Conservation (phyloP, 148 eudicot species). For the Rhododendron simsii region DNA sequence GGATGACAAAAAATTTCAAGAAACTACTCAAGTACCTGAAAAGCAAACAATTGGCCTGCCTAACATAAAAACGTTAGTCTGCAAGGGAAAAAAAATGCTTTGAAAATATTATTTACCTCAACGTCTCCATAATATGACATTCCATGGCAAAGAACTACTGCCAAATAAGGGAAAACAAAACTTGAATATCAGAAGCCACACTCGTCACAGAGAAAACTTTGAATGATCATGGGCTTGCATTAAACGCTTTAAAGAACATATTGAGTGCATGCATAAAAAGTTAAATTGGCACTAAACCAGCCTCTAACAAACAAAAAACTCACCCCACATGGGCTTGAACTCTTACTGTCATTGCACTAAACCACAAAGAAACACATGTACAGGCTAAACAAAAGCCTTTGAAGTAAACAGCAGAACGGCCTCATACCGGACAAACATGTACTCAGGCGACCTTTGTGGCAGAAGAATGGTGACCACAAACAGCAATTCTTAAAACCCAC, state of each 20-base stretch:
- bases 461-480: background rate
- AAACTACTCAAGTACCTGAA: background rate
- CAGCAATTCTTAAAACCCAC: background rate
- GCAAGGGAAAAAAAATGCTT: background rate
- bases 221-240: background rate
- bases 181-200: conserved; percentile 2
- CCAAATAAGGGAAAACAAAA: background rate
- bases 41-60: background rate
- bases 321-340: background rate
- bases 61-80: background rate
- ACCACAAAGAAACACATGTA: background rate
- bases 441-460: background rate
- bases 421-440: background rate
- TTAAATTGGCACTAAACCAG: background rate
- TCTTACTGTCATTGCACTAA: background rate
- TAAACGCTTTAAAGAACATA: background rate
- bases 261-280: background rate
- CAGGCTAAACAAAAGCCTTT: background rate
- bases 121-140: conserved; percentile 17
- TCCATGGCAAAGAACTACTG: conserved; percentile 17
- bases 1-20: background rate
- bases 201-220: background rate
- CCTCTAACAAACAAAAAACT: background rate
- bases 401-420: background rate
- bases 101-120: conserved; percentile 4